Evolutionary conservation across 2,329 filamentous ascomycete species (phyloP).

Genomic region (Emergomyces pasteurianus): DNA sequence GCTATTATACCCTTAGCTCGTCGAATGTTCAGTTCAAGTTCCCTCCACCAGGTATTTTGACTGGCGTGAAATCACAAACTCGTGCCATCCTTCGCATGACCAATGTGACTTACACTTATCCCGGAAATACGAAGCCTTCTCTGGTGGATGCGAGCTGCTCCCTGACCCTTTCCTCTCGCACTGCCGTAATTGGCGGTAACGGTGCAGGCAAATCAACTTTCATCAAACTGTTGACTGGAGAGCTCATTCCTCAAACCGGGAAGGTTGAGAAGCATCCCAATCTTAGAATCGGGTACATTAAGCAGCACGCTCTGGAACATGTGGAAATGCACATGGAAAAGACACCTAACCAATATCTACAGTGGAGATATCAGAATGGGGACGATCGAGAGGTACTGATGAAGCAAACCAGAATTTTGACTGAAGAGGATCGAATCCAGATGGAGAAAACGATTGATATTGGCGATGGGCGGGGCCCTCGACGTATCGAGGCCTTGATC

Average conservation of each 20-base stretch:
- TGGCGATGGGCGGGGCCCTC: constrained; percentile 63
- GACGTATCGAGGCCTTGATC: constrained; percentile 76
- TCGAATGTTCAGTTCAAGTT: constrained; percentile 94
- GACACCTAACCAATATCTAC: constrained; percentile 96
- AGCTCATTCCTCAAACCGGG: constrained; percentile 69
- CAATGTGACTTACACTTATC: constrained; percentile 86
- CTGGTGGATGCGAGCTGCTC: constrained; percentile 77
- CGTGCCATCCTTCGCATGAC: constrained; percentile 92
- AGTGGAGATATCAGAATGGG: constrained; percentile 96
- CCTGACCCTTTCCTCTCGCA: constrained; percentile 77
- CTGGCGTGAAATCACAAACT: constrained; percentile 89
- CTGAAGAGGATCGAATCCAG: constrained; percentile 71
- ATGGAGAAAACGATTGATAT: constrained; percentile 86
- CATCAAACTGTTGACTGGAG: constrained; percentile 93
- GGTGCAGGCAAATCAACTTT: constrained; percentile 97
- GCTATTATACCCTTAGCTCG: constrained; percentile 90
- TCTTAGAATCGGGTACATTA: constrained; percentile 97
- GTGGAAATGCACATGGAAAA: constrained; percentile 99
- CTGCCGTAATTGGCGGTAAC: constrained; percentile 93
- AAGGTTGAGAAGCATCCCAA: constrained; percentile 98
- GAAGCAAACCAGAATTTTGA: constrained; percentile 91
- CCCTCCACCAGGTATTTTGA: constrained; percentile 84
- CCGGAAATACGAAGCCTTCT: constrained; percentile 78
- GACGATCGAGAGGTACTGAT: constrained; percentile 94
- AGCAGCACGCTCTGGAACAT: constrained; percentile 97